Base-by-base conservation (phyloP, 139 green algal species). In the Chlorella sp. region DNA sequence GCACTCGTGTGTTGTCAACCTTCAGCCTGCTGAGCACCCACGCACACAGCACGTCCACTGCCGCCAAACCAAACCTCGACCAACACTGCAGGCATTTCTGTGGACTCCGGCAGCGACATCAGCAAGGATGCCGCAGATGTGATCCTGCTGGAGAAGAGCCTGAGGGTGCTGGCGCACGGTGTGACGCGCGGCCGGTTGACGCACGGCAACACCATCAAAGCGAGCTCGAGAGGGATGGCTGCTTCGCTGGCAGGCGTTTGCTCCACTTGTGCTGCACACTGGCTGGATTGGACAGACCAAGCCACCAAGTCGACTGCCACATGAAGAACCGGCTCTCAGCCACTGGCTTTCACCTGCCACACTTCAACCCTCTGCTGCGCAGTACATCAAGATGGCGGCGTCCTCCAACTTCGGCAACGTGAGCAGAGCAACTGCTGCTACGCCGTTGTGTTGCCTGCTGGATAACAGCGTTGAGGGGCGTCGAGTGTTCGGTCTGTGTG, bases 81-180 rank as follows among this genome's bases (percentile, higher is more conserved):
- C 15, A 2, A 2, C 21, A 20, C 3, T 36, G 41, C 79, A 84
- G 93, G 93, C 28, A 92, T 96, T 38, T 87, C 87, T 36, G 91
- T 96, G 5, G 86, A 87, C 65, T 84, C 60, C 26, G 88, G 80
- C 41, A 88, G 69, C 47, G 85, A 90, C 63, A 82, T 88, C 23
- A 75, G 81, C 34, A 88, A 89, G 75, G 80, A 91, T 30, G 81
- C 80, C 4, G 88, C 88, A 3, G 88, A 88, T 30, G 65, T 89
- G 21, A 78, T 91, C 13, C 55, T 91, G 44, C 81, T 91, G 73
- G 73, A 86, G 38, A 87, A 89, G 65, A 85, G 83, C 64, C 70
- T 91, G 74, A 30, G 51, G 36, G 67, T 85, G 38, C 41, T 89
- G 55, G 34, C n/a, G 30, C 30, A 82, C 3, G 86, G 86, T 0